These are phyloP conservation scores for Talaromyces albobiverticillius DNA, from an alignment of 2,329 filamentous ascomycete species.

Conservation along the genomic window DNA sequence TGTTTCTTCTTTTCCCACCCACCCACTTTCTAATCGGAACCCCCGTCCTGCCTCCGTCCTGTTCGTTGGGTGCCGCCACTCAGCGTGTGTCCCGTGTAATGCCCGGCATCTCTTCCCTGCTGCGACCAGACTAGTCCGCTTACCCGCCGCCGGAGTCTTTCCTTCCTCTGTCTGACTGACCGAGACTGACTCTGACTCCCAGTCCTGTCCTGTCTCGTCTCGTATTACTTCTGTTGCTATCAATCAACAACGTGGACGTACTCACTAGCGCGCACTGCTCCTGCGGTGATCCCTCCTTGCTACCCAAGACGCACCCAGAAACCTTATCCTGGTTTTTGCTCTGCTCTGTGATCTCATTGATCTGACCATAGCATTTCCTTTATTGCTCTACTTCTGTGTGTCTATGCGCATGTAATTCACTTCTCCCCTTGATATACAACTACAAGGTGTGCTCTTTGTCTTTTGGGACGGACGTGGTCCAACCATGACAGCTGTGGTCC, in stretches of 20 bases:
- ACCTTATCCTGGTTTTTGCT: constrained; percentile 12
- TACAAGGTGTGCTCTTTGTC: not conserved
- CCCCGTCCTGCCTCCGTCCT: not conserved
- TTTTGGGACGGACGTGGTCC: constrained; percentile 24
- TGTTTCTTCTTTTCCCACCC: too few relatives aligned
- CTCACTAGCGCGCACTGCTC: not conserved
- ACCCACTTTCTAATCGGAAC: not conserved
- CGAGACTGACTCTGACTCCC: too few relatives aligned
- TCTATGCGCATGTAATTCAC: not conserved
- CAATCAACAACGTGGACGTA: too few relatives aligned
- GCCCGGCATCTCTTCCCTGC: constrained; percentile 1
- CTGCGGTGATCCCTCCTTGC: constrained; percentile 13
- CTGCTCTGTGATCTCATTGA: constrained; percentile 11
- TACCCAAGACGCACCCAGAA: constrained; percentile 13
- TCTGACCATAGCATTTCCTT: not conserved
- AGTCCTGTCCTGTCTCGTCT: not conserved
- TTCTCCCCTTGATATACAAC: not conserved
- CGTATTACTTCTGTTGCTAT: not conserved
- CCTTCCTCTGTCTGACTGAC: not conserved
- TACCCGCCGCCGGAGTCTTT: constrained; percentile 16
- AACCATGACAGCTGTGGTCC: constrained; percentile 44
- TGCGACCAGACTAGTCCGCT: not conserved
- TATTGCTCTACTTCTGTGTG: not conserved
- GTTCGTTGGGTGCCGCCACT: not conserved
- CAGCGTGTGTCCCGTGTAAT: not conserved